phyloP scores from a whole-genome alignment of 78 protist species.

The Neovahlkampfia damariscottae region DNA sequence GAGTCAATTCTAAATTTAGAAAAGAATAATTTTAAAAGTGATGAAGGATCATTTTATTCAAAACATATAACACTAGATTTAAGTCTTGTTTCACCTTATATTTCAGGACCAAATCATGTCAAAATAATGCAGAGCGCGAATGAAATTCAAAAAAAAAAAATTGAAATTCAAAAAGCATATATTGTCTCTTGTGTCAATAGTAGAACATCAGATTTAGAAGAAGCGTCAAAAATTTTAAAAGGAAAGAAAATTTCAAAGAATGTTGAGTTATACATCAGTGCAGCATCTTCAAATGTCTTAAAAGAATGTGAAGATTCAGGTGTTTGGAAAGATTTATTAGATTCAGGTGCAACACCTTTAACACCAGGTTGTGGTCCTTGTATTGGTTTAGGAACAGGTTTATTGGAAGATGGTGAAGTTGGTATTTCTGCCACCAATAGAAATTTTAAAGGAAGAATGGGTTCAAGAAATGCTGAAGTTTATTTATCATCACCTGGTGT shows the following conservation, averaged over 20 bases:
- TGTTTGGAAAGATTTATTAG: conserved; percentile 38
- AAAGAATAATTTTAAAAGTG: conserved; percentile 1
- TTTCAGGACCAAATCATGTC: conserved; percentile 57
- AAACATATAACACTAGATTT: conserved; percentile 16
- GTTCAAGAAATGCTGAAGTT: conserved; percentile 21
- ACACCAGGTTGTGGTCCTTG: conserved; percentile 69
- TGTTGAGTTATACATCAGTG: conserved; percentile 46
- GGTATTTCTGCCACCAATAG: conserved; percentile 65
- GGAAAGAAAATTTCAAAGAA: conserved; percentile 21
- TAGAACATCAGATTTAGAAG: conserved; percentile 27
- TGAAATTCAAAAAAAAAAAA: neutral
- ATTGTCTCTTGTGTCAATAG: conserved; percentile 53
- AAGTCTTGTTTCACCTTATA: conserved; percentile 28
- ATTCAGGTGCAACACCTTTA: conserved; percentile 46
- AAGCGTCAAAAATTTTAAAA: conserved; percentile 31
- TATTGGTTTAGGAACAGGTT: conserved; percentile 51
- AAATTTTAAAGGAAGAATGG: conserved; percentile 69
- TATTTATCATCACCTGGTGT: conserved; percentile 65
- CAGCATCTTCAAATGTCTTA: conserved; percentile 47
- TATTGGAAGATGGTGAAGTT: conserved; percentile 56
- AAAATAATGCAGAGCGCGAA: conserved; percentile 6
- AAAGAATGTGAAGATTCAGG: conserved; percentile 14
- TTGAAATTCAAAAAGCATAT: conserved; percentile 39
- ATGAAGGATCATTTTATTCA: conserved; percentile 32
- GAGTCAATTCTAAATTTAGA: conserved; percentile 5